A percentile compares a stretch with the other conserved stretches of the same genome.
phyloP scores from a whole-genome alignment of 2,329 filamentous ascomycete species.

The Cytospora piceae region DNA sequence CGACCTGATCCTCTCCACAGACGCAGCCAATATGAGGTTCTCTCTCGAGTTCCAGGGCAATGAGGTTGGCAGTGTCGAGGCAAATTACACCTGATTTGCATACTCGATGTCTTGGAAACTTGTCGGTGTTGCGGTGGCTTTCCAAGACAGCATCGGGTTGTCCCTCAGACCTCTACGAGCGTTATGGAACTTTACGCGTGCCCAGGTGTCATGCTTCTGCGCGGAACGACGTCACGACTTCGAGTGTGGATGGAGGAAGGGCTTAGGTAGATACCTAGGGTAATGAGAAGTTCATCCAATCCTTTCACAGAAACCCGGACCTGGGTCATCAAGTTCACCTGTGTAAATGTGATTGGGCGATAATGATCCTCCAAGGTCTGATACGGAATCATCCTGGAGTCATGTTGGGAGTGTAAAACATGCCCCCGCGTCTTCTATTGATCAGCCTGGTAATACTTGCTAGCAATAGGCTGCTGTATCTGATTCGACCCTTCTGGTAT shows the following conservation, averaged over 20 bases:
- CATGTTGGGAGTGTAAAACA: background rate
- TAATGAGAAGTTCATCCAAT: no score
- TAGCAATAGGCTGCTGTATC: conserved; percentile 28
- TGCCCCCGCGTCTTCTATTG: background rate
- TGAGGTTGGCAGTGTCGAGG: conserved; percentile 9
- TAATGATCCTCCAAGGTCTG: no score
- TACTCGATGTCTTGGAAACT: background rate
- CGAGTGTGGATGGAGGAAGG: no score
- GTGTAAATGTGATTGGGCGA: no score
- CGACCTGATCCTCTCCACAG: background rate
- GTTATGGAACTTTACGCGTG: no score
- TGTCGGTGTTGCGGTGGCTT: background rate
- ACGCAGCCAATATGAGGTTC: conserved; percentile 11
- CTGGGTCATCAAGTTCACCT: no score
- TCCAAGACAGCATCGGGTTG: no score
- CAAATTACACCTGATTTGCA: conserved; percentile 9
- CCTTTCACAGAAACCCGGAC: no score
- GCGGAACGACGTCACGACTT: no score
- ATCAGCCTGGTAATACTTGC: conserved; percentile 25
- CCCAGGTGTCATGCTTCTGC: no score
- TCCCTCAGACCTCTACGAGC: no score
- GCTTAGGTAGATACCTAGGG: no score
- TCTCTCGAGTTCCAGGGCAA: conserved; percentile 4
- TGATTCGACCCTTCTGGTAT: conserved; percentile 19
- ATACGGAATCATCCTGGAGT: background rate